A percentile compares a stretch with the other conserved stretches of the same genome.
Evolutionary conservation across 768 basidiomycete genomes (phyloP).

Genomic region (Russula ochroleuca): DNA sequence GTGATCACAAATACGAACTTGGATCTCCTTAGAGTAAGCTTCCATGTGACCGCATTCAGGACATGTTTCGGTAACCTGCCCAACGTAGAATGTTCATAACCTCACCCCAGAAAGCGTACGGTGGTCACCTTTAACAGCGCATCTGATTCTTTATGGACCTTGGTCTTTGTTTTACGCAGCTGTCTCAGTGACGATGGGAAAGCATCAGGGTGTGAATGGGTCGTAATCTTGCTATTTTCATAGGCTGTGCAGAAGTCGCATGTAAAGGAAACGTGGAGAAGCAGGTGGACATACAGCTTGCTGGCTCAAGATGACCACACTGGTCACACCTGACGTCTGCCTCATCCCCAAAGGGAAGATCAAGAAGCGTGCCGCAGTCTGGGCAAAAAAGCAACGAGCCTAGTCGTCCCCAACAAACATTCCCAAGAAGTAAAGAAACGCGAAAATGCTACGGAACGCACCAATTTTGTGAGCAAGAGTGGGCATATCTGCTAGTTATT

Average conservation of each 20-base stretch:
- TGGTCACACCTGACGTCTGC: conserved; percentile 79
- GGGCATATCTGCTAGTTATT: conserved; percentile 13
- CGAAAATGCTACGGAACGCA: conserved; percentile 28
- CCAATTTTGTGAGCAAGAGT: conserved; percentile 48
- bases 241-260: conserved; percentile 54
- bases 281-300: conserved; percentile 64
- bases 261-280: not conserved
- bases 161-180: conserved; percentile 86
- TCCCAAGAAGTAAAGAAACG: not conserved
- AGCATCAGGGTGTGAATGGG: conserved; percentile 88
- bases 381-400: conserved; percentile 96
- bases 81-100: not conserved
- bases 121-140: conserved; percentile 52
- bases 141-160: conserved; percentile 65
- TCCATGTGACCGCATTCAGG: conserved; percentile 81
- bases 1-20: conserved; percentile 46
- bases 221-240: conserved; percentile 85
- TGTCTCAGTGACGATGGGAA: conserved; percentile 87
- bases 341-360: conserved; percentile 72
- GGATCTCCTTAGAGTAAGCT: conserved; percentile 85
- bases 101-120: not conserved
- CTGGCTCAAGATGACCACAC: conserved; percentile 82
- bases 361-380: conserved; percentile 84
- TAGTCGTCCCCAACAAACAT: conserved; percentile 29
- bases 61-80: conserved; percentile 84